Evolutionary conservation across 192 early-diverging fungal genomes (phyloP), one percentile per base, ranked within the genome.

Genomic region (Entomortierella parvispora): DNA sequence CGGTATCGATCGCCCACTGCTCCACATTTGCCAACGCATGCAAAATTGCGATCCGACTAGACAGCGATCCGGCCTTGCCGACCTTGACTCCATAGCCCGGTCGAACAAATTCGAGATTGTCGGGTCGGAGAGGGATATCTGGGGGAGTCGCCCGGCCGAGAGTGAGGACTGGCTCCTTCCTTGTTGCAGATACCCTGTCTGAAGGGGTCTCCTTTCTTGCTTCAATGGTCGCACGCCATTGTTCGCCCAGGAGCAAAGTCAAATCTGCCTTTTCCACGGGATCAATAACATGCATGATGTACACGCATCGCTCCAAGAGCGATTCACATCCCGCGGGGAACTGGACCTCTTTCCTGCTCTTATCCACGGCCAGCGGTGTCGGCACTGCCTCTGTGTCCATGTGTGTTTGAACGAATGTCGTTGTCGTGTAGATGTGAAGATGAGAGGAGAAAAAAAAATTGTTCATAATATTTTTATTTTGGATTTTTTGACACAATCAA

Each of bases 1-100:
- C 89, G 1, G 90, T 82, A 59, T 91, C 90, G 48, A 91, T 89
- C 26, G 90, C 90, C 89, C 89, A 91, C 37, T 88, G 86, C 61
- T 91, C 90, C n/a, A 91, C 83, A 28, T 84, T 87, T 9, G 87
- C 89, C 20, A 91, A 64, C 4, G 87, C 72, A 59, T 91, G 90
- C 23, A 91, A 63, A 34, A 91, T 91, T 3, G 79, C 80, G 22
- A 90, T 83, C 32, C 90, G 83, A 37, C 81, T 83, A 18, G 65
- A 72, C 12, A 71, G 48, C 22, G 74, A 82, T 22, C 84, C 84
- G 9, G 83, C 89, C 33, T 86, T 88, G 46, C 87, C 87, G 22
- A 71, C 71, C 46, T 78, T 69, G 40, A 81, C 84, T 0, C 78
- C 74, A 33, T 66, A 71, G 10, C 71, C 59, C 10, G 81, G 81